phyloP scores from a whole-genome alignment of 169 alveolate genomes.

The Babesia sp. region DNA sequence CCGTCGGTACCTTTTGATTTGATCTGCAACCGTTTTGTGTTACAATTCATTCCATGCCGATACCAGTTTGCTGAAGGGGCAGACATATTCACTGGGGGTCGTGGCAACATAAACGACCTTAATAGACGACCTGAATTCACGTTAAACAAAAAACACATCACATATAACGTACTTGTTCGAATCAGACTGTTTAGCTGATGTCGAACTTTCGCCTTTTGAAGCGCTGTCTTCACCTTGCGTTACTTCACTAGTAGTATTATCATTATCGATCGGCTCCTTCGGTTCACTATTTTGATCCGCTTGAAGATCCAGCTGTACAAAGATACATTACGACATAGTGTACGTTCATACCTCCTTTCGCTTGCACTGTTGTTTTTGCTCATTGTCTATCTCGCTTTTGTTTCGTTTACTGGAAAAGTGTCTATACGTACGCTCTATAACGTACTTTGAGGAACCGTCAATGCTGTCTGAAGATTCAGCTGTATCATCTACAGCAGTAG shows the following conservation, averaged over 20 bases:
- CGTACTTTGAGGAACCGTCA: background rate
- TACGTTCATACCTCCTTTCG: background rate
- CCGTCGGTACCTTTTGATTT: background rate
- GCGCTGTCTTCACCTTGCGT: too few species aligned
- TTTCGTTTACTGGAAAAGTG: background rate
- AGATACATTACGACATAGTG: too few species aligned
- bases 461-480: too few species aligned
- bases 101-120: background rate
- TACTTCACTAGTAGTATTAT: too few species aligned
- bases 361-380: background rate
- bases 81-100: slow-evolving; percentile 42
- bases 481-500: too few species aligned
- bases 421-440: background rate
- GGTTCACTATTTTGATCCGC: too few species aligned
- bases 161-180: too few species aligned
- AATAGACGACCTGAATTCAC: background rate
- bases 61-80: slow-evolving; percentile 63
- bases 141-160: too few species aligned
- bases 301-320: too few species aligned
- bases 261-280: too few species aligned
- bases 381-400: background rate
- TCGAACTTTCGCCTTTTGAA: too few species aligned
- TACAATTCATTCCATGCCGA: background rate
- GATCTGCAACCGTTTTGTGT: slow-evolving; percentile 1
- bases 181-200: too few species aligned